A percentile compares a stretch with the other conserved stretches of the same genome.
phyloP scores from a whole-genome alignment of 139 green algal genomes.

The Chlorella sp. region DNA sequence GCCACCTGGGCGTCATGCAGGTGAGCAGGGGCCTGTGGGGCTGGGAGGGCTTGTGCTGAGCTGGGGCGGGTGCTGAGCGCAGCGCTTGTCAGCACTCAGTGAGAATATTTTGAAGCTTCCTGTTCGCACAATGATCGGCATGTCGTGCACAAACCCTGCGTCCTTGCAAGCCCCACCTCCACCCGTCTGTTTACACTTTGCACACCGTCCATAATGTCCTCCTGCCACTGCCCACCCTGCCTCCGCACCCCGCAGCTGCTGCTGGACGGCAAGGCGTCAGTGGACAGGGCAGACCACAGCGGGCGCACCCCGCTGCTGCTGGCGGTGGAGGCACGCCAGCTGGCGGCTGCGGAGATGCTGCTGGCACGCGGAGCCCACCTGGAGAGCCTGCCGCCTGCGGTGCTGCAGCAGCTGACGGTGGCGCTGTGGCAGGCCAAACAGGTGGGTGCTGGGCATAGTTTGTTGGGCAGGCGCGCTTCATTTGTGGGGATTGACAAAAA shows the following conservation, averaged over 20 bases:
- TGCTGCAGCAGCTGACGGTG: background rate
- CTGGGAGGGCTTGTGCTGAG: background rate
- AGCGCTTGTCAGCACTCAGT: no score
- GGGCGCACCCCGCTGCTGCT: background rate
- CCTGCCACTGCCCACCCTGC: background rate
- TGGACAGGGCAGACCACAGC: background rate
- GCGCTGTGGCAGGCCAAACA: background rate
- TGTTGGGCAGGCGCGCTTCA: no score
- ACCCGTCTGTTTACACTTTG: no score
- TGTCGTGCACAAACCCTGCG: no score
- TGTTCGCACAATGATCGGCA: no score
- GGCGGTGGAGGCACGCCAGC: background rate
- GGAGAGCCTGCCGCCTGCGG: background rate
- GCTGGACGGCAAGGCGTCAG: background rate
- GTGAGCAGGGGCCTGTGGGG: no score
- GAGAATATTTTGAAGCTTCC: background rate
- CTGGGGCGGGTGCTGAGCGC: no score
- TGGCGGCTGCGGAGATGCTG: background rate
- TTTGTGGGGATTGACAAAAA: no score
- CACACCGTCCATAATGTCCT: no score
- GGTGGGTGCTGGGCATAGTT: no score
- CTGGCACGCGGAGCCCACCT: background rate
- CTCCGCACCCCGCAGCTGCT: background rate
- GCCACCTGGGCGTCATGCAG: background rate
- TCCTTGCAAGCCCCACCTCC: no score